phyloP scores from a whole-genome alignment of 2,329 filamentous ascomycete genomes.

The Monosporascus sp. region DNA sequence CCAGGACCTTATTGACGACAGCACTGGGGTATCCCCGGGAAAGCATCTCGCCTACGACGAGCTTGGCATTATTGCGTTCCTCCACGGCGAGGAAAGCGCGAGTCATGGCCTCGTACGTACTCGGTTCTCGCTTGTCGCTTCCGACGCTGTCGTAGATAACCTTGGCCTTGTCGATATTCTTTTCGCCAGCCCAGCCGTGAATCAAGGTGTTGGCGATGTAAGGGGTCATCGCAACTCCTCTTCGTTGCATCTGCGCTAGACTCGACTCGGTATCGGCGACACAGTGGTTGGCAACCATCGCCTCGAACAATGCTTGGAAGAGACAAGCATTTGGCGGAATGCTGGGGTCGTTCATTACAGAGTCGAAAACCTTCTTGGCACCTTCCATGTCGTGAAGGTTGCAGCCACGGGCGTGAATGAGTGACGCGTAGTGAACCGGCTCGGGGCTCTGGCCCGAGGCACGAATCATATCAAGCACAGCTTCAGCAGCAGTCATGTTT shows the following conservation, averaged over 20 bases:
- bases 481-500: constrained; percentile 81
- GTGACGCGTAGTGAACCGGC: constrained; percentile 88
- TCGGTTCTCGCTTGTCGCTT: constrained; percentile 79
- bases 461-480: constrained; percentile 73
- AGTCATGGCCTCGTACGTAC: constrained; percentile 98
- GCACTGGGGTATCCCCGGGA: constrained; percentile 84
- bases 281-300: constrained; percentile 90
- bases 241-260: constrained; percentile 68
- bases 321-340: constrained; percentile 76
- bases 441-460: constrained; percentile 71
- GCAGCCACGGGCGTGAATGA: constrained; percentile 94
- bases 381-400: constrained; percentile 86
- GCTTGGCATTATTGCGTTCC: constrained; percentile 69
- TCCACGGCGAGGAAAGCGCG: constrained; percentile 83
- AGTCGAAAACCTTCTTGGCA: constrained; percentile 76
- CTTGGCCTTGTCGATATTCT: constrained; percentile 73
- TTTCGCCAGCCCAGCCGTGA: constrained; percentile 87
- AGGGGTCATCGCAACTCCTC: constrained; percentile 78
- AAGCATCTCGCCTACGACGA: constrained; percentile 84
- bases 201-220: constrained; percentile 99
- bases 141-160: constrained; percentile 75
- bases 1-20: constrained; percentile 88
- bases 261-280: constrained; percentile 72
- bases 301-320: constrained; percentile 95
- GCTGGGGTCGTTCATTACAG: constrained; percentile 62